Evolutionary conservation across 1,139 yeast species (phyloP).

Genomic region (Martiniozyma asiatica): DNA sequence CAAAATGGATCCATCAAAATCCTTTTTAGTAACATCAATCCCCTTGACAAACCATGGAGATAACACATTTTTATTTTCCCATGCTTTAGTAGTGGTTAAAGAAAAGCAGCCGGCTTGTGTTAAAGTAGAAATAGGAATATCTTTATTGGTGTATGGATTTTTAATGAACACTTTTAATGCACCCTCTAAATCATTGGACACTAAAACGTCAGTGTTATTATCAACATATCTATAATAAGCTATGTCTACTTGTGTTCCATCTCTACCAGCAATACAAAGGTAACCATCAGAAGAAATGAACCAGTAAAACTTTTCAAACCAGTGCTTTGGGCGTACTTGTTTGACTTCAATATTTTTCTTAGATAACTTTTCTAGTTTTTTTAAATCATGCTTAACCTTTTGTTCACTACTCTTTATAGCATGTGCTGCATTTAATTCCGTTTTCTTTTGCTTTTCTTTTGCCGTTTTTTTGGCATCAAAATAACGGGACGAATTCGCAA

Average conservation of each 20-base stretch:
- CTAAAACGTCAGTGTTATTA: constrained; percentile 57
- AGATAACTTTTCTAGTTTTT: constrained; percentile 52
- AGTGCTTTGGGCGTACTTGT: constrained; percentile 58
- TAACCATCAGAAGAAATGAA: constrained; percentile 84
- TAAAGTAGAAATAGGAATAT: constrained; percentile 72
- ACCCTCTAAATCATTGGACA: constrained; percentile 65
- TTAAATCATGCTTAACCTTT: constrained; percentile 63
- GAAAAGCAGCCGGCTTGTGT: constrained; percentile 85
- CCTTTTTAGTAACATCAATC: constrained; percentile 53
- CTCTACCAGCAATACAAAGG: constrained; percentile 78
- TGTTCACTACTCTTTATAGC: constrained; percentile 81
- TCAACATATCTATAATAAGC: constrained; percentile 67
- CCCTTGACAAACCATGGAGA: constrained; percentile 81
- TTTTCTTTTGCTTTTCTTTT: constrained; percentile 66
- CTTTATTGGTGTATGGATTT: constrained; percentile 51
- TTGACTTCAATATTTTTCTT: constrained; percentile 38
- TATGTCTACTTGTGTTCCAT: constrained; percentile 72
- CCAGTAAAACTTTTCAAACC: constrained; percentile 96
- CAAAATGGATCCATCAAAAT: constrained; percentile 48
- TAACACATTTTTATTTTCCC: constrained; percentile 74
- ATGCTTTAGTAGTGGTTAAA: constrained; percentile 72
- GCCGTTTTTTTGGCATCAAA: constrained; percentile 73
- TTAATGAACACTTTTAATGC: constrained; percentile 69
- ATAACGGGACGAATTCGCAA: constrained; percentile 82
- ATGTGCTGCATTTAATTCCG: constrained; percentile 62